Base-by-base conservation (phyloP, 495 filamentous ascomycete species). In the Hyaloscypha variabilis region DNA sequence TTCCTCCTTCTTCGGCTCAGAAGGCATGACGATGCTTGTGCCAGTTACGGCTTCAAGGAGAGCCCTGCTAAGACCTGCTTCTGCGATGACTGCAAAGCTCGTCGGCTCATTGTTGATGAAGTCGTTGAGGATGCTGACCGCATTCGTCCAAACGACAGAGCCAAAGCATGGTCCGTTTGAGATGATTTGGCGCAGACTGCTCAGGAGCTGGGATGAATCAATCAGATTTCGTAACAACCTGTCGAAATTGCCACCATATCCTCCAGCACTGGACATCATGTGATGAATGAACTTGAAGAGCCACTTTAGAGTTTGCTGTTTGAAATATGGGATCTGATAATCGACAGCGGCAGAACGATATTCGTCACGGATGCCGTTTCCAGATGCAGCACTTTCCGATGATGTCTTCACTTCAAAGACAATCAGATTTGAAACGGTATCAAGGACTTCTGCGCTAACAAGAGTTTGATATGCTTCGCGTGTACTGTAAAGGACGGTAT, bases 21-120 rank as follows among this genome's bases (percentile, higher is more conserved):
- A 1, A 8, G 71, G 65, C 62, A 65, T 71, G 29, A 29, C 61
- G 31, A 72, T 68, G 56, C 73, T 56, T 31, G 68, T 70, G 3
- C 88, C 81, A n/a, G 91, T 93, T 30, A 97, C 83, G 19, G 92
- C 84, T 71, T 92, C 86, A 25, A 99, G 82, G 52, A 97, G 87
- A 60, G 86, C 91, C 72, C 89, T 88, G 65, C 93, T 92, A 58
- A 98, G 81, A 30, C 95, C 95, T 54, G 96, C 93, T 78, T 99
- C 96, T 21, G 90, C 91, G 68, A 99, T 93, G 21, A 96, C 92
- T 29, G 91, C 88, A 72, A 97, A 98, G 72, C 96, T 99, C 5
- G 96, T 98, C 2, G 96, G 96, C 71, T 99, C 96, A 73, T 98
- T 97, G 76, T 99, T 96, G 64, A 99, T 97, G 79, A 98, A 98